Conservation (phyloP, 2,329 filamentous ascomycete species). For the Colletotrichum sp. region DNA sequence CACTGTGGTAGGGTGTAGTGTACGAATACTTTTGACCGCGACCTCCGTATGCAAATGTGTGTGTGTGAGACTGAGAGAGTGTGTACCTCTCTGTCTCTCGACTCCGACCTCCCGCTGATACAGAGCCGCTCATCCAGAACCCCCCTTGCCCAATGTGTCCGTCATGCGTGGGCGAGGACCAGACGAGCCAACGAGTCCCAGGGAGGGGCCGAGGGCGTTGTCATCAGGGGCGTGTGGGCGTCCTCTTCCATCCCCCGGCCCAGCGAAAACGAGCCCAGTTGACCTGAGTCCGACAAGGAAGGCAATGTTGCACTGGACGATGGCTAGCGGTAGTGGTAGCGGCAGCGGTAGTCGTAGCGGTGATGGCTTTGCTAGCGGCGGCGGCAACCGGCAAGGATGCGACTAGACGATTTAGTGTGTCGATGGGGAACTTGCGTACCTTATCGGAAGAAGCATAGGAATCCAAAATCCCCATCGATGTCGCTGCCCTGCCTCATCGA, state of each 20-base stretch:
- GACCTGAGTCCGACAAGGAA: neutral
- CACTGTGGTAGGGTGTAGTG: too few species aligned
- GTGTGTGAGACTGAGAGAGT: neutral
- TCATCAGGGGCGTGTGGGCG: neutral
- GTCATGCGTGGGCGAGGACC: neutral
- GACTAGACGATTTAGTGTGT: neutral
- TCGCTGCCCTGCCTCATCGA: constrained; percentile 11
- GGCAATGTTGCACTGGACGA: neutral
- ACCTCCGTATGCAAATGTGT: neutral
- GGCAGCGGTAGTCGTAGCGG: neutral
- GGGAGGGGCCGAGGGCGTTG: neutral
- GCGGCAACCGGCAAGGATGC: constrained; percentile 11
- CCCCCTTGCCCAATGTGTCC: neutral
- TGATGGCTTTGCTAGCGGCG: constrained; percentile 5
- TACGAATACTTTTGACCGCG: too few species aligned
- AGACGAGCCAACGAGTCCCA: neutral
- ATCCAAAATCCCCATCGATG: neutral
- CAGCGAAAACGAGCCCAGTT: neutral
- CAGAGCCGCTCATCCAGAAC: neutral
- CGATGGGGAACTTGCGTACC: neutral
- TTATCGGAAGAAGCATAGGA: neutral
- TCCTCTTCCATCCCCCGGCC: neutral
- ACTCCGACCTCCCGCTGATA: neutral
- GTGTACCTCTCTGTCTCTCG: neutral
- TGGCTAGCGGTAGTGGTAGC: neutral